Conservation (phyloP, 257 asterid species). For the Solanum virginianum region DNA sequence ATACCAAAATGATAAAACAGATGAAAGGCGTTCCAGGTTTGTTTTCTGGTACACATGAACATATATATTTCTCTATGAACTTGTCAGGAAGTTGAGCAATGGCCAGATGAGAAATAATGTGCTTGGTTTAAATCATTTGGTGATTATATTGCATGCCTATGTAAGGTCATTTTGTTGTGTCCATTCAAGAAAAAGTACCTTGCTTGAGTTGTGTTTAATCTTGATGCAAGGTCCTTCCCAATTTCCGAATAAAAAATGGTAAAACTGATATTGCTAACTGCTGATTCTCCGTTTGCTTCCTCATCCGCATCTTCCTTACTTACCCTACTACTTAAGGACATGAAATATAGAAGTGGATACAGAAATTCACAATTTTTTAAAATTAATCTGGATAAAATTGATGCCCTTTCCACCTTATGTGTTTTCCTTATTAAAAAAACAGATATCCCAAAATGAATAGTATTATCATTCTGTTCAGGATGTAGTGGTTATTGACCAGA, state of each 20-base stretch:
- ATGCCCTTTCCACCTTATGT: neutral
- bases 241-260: neutral
- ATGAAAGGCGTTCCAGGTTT: conserved; percentile 99
- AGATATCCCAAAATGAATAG: neutral
- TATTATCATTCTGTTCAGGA: neutral
- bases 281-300: neutral
- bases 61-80: neutral
- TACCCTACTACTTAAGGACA: neutral
- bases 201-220: neutral
- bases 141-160: neutral
- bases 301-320: neutral
- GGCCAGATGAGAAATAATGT: neutral
- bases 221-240: neutral
- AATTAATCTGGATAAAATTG: neutral
- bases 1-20: conserved; percentile 86
- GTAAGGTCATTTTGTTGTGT: neutral
- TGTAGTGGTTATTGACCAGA: neutral
- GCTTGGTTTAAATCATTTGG: neutral
- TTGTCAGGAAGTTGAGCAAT: neutral
- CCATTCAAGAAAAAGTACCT: neutral
- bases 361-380: neutral
- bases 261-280: neutral
- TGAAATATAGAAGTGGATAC: neutral
- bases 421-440: neutral
- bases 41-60: neutral